Base-by-base conservation (phyloP, 2,329 filamentous ascomycete species). In the Juglanconis oblonga region DNA sequence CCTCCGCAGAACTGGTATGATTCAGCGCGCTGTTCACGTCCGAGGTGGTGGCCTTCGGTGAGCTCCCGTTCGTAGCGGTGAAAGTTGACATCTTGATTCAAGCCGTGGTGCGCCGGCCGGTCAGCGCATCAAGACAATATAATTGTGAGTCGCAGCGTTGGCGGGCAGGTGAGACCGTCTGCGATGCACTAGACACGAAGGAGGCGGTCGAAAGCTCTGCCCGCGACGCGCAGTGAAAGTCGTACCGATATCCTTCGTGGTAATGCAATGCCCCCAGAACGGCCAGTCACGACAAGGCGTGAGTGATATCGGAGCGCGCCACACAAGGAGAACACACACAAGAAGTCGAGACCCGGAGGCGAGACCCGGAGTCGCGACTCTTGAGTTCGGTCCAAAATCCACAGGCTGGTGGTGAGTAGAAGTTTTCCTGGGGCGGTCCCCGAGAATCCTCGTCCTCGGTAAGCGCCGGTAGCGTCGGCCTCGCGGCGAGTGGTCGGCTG, bases 31-130 rank as follows among this genome's bases (percentile, higher is more conserved):
- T 70, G 73, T 29, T 29, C 42, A 72, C 66, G 17, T 70, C 67
- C 24, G 64, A 66, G 52, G 69, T 62, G 38, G 67, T 59, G 24
- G 76, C 71, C 60, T 72, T 74, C 45, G 67, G 60, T 77, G 77
- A 48, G 73, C 67, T 32, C 71, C 69, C 78, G 63, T 81, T 81
- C n/a, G 83, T 76, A 64, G 79, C 78, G 35, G 75, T 81, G 62
- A 82, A 82, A n/a, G 77, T 71, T 44, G 81, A 76, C 81, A 83
- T 83, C 66, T 66, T 71, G 66, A 65, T 65, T 62, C 64, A 64
- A 60, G 58, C 50, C 47, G 51, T 45, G 61, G 50, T 45, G 33
- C 13, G 57, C 48, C 40, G 53, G 36, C 42, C 14, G 33, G 29
- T 40, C 35, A 36, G 9, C n/a, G 33, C 17, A 55, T 49, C n/a